These are phyloP conservation scores for Rhodocollybia butyracea DNA, from an alignment of 768 basidiomycete species.

Conservation along the genomic window DNA sequence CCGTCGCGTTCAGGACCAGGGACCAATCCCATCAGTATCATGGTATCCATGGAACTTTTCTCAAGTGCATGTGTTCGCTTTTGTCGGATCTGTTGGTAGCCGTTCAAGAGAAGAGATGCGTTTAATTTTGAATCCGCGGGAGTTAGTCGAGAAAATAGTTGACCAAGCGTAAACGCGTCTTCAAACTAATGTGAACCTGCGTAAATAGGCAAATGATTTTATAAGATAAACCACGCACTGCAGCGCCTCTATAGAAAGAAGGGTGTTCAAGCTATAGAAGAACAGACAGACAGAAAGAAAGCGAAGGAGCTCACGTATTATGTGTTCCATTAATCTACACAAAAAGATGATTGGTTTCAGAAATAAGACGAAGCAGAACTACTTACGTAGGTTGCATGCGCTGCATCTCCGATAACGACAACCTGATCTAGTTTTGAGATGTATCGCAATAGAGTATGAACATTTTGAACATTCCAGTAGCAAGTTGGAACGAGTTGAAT, in stretches of 20 bases:
- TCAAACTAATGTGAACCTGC: conserved; percentile 21
- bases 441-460: neutral
- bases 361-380: too few species aligned
- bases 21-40: conserved; percentile 43
- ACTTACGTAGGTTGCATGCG: conserved; percentile 11
- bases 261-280: conserved; percentile 2
- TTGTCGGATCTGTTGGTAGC: conserved; percentile 44
- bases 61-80: conserved; percentile 42
- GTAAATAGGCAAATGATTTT: neutral
- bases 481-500: neutral
- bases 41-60: conserved; percentile 39
- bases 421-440: neutral
- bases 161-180: conserved; percentile 34
- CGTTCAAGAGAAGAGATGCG: conserved; percentile 37
- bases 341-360: neutral
- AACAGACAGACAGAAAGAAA: neutral
- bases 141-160: conserved; percentile 43
- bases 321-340: conserved; percentile 14
- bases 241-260: too few species aligned
- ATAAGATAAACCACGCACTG: neutral
- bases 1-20: conserved; percentile 46
- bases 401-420: conserved; percentile 14
- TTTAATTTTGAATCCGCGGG: conserved; percentile 24
- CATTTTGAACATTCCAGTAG: conserved; percentile 5
- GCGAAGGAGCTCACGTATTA: conserved; percentile 11